These are phyloP conservation scores for Pelargonium myrrhifolium DNA, from an alignment of 441 rosid genomes.

Conservation along the genomic window DNA sequence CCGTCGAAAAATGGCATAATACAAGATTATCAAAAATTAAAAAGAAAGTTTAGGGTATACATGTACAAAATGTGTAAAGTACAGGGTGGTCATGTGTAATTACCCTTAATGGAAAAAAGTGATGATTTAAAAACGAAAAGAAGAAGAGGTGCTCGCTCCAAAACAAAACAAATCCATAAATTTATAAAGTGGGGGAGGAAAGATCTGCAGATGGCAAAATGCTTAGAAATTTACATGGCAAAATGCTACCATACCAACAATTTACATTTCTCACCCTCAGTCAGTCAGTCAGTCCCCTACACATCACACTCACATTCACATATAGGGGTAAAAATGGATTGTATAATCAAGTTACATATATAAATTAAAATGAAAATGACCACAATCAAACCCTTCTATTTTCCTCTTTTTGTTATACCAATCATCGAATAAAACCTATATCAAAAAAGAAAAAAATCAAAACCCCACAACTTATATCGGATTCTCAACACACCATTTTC, in stretches of 20 bases:
- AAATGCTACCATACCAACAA: conserved; percentile 41
- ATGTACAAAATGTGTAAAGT: too few relatives aligned
- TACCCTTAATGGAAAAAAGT: too few relatives aligned
- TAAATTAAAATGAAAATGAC: conserved; percentile 9
- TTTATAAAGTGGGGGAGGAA: too few relatives aligned
- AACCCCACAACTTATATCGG: conserved; percentile 19
- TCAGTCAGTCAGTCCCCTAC: too few relatives aligned
- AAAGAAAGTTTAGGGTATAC: too few relatives aligned
- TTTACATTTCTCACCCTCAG: conserved; percentile 51
- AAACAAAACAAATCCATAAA: too few relatives aligned
- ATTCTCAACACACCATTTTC: conserved; percentile 26
- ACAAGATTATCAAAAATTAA: too few relatives aligned
- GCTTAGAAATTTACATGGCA: conserved; percentile 41
- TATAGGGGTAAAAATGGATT: conserved; percentile 18
- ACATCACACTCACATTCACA: conserved; percentile 21
- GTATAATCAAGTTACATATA: conserved; percentile 6
- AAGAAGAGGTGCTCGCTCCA: too few relatives aligned
- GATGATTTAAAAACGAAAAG: too few relatives aligned
- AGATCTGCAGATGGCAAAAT: too few relatives aligned
- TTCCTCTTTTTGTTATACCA: conserved; percentile 21
- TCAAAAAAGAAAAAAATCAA: conserved; percentile 21
- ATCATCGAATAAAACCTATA: conserved; percentile 23
- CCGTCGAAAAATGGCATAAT: too few relatives aligned
- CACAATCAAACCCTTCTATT: conserved; percentile 31
- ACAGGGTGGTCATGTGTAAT: too few relatives aligned